phyloP scores from a whole-genome alignment of 345 rosid species.

The Limnanthes douglasii region DNA sequence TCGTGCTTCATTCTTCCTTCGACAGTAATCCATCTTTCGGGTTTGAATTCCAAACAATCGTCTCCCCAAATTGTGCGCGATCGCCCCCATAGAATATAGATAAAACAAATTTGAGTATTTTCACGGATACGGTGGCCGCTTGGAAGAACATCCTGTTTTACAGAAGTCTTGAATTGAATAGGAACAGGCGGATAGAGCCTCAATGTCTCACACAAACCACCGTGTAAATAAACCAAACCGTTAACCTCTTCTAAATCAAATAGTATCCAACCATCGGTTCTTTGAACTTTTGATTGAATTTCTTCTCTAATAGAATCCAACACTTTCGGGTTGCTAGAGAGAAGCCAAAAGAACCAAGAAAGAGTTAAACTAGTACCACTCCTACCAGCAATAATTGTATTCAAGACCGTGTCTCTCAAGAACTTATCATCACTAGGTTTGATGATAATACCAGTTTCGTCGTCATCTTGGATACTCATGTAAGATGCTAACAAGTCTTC shows the following conservation, averaged over 20 bases:
- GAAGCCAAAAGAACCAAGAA: constrained; percentile 17
- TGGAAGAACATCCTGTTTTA: constrained; percentile 7
- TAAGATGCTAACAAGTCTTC: neutral
- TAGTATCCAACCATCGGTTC: neutral
- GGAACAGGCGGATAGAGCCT: constrained; percentile 15
- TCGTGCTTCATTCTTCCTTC: constrained; percentile 11
- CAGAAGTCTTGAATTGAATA: neutral
- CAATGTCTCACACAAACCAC: constrained; percentile 9
- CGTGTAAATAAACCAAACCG: constrained; percentile 13
- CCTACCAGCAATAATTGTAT: constrained; percentile 14
- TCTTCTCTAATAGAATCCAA: constrained; percentile 11
- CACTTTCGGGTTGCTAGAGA: constrained; percentile 9
- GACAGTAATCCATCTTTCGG: constrained; percentile 15
- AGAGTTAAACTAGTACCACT: constrained; percentile 12
- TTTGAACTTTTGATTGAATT: constrained; percentile 3
- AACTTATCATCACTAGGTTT: too few species aligned
- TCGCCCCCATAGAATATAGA: constrained; percentile 2
- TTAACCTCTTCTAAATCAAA: neutral
- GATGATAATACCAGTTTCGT: too few species aligned
- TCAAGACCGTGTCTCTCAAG: constrained; percentile 6
- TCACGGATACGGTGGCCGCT: constrained; percentile 7
- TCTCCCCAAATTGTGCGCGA: constrained; percentile 13
- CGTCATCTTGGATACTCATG: too few species aligned
- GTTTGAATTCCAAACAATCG: constrained; percentile 18
- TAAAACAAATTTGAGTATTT: constrained; percentile 3